These are phyloP conservation scores for Aureoboletus auriporus DNA, from an alignment of 768 basidiomycete species.

Conservation along the genomic window DNA sequence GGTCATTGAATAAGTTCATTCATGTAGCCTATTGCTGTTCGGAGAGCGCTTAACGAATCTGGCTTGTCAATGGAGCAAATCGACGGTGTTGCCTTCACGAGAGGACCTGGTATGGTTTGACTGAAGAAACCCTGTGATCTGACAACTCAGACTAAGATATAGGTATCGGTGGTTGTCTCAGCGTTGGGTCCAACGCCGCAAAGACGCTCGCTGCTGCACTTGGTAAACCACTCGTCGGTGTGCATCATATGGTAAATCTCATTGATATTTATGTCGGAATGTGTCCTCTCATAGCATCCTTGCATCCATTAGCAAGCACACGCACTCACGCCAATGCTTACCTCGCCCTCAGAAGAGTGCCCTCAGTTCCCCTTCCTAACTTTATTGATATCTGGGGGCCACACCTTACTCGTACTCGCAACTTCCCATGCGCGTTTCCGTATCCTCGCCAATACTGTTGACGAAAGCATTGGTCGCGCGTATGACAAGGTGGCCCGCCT, in stretches of 20 bases:
- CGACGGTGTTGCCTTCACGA: constrained; percentile 87
- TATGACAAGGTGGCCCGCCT: constrained; percentile 82
- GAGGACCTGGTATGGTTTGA: constrained; percentile 64
- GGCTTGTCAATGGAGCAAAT: constrained; percentile 55
- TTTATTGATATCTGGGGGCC: constrained; percentile 89
- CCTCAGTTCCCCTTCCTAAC: constrained; percentile 84
- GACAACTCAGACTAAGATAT: neutral
- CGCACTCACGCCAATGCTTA: constrained; percentile 76
- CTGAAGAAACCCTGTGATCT: neutral
- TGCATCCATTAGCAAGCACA: constrained; percentile 74
- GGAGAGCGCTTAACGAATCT: constrained; percentile 64
- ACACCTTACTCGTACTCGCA: constrained; percentile 83
- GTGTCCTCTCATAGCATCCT: neutral
- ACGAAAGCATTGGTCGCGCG: constrained; percentile 72
- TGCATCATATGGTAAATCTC: constrained; percentile 86
- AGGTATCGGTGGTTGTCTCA: constrained; percentile 81
- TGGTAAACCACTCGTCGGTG: constrained; percentile 78
- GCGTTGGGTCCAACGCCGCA: constrained; percentile 77
- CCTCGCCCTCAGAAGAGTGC: constrained; percentile 38
- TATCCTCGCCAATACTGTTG: constrained; percentile 69
- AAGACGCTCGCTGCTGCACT: constrained; percentile 77
- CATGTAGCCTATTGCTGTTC: constrained; percentile 68
- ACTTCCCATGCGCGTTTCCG: constrained; percentile 52
- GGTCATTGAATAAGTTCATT: neutral
- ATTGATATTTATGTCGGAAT: neutral